These are phyloP conservation scores for Avena eriantha DNA, from an alignment of 176 grass and related monocot genomes.

Conservation along the genomic window DNA sequence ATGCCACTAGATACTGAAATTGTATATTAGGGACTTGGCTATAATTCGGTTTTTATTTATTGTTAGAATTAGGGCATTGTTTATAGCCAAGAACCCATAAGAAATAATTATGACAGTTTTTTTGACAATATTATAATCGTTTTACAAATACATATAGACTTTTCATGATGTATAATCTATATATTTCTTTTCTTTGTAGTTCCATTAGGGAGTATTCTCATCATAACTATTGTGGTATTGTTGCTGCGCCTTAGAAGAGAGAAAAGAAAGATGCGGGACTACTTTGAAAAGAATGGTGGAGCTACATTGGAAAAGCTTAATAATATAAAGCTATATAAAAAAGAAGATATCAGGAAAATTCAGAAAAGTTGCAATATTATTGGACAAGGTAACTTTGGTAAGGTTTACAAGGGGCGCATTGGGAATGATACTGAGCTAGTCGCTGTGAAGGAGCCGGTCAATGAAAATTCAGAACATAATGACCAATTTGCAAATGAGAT, in stretches of 20 bases:
- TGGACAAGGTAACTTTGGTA: not conserved
- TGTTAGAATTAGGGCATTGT: too few species aligned
- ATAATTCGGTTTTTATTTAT: too few species aligned
- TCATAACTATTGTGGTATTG: not conserved
- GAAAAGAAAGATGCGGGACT: not conserved
- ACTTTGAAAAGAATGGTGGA: not conserved
- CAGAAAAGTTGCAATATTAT: not conserved
- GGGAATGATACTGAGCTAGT: not conserved
- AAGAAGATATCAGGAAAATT: not conserved
- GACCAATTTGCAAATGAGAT: not conserved
- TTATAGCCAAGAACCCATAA: too few species aligned
- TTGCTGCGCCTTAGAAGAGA: not conserved
- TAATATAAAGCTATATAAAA: not conserved
- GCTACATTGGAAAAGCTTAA: not conserved
- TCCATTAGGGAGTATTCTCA: not conserved
- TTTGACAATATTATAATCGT: too few species aligned
- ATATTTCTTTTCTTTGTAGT: not conserved
- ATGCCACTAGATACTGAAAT: too few species aligned
- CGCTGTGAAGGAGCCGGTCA: not conserved
- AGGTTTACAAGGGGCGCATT: not conserved
- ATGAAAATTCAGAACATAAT: not conserved
- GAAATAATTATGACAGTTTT: too few species aligned
- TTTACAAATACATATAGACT: too few species aligned
- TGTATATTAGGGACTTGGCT: too few species aligned
- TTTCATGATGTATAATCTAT: not conserved